These are phyloP conservation scores for Blastobotrys raffinosifermentans DNA, from an alignment of 1,139 yeast genomes.

Conservation along the genomic window DNA sequence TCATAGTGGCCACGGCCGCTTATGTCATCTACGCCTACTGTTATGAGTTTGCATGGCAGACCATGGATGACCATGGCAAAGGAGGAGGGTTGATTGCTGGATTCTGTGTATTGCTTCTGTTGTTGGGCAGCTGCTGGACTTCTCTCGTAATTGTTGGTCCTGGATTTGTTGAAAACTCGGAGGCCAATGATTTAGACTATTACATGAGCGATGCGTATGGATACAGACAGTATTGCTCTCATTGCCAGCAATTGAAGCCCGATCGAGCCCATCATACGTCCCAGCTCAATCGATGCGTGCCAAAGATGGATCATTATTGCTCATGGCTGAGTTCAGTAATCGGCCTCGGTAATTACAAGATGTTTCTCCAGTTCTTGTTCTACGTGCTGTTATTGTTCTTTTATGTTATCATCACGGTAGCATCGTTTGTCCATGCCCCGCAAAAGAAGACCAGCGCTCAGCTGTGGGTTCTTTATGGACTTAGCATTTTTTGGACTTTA, in stretches of 20 bases:
- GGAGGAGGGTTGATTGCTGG: slow-evolving; percentile 31
- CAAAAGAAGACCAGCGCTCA: slow-evolving; percentile 19
- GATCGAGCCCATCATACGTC: slow-evolving; percentile 83
- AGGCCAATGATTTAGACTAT: slow-evolving; percentile 12
- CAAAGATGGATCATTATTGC: slow-evolving; percentile 71
- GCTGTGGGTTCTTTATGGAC: slow-evolving; percentile 28
- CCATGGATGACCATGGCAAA: slow-evolving; percentile 18
- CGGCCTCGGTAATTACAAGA: slow-evolving; percentile 72
- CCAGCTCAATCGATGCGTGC: slow-evolving; percentile 59
- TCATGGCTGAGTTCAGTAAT: slow-evolving; percentile 89
- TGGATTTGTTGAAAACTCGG: slow-evolving; percentile 21
- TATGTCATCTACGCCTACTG: slow-evolving; percentile 33
- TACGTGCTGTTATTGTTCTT: slow-evolving; percentile 45
- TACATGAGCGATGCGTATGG: slow-evolving; percentile 39
- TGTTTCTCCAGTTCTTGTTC: slow-evolving; percentile 63
- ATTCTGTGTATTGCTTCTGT: slow-evolving; percentile 19
- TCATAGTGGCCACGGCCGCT: slow-evolving; percentile 27
- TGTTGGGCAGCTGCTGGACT: slow-evolving; percentile 21
- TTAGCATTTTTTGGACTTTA: slow-evolving; percentile 23
- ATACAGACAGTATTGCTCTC: slow-evolving; percentile 55
- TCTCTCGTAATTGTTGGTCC: slow-evolving; percentile 32
- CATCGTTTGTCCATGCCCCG: slow-evolving; percentile 26
- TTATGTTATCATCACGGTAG: slow-evolving; percentile 29
- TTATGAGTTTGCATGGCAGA: slow-evolving; percentile 31
- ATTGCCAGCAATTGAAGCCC: slow-evolving; percentile 78